Evolutionary conservation across 768 basidiomycete genomes (phyloP), one percentile per base, ranked within the genome.

Genomic region (Amanita inopinata): DNA sequence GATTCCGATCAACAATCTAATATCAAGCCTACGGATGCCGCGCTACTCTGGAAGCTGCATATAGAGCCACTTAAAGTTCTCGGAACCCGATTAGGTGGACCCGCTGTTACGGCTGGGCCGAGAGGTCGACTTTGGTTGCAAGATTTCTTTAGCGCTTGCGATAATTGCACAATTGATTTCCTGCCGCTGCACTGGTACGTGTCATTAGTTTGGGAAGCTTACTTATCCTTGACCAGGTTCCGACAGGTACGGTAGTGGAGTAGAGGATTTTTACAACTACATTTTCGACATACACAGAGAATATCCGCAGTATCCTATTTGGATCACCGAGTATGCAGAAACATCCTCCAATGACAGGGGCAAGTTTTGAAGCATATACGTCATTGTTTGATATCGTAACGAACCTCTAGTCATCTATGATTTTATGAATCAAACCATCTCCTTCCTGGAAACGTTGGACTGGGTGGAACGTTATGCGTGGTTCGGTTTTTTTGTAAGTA

Each of bases 311-410:
- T 57, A 59, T 20, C 70, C 76, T 2, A 60, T 80, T 12, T 83
- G 80, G 80, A 66, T 83, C 4, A 80, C 79, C 3, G 80, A 80
- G 49, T 80, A 64, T 55, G 76, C 74, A 0, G 74, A 75, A 43
- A 75, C 70, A 34, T 71, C 72, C 24, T 55, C 60, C 33, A 71
- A 70, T 51, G 57, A 60, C 36, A 59, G 59, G 33, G 67, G 69
- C 66, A 34, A 39, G n/a, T n/a, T n/a, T 28, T n/a, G 7, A 28
- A 6, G 60, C 33, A 3, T 11, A 20, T 35, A 12, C 30, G 3
- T 6, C 5, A 22, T 17, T 37, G 38, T 35, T 18, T 8, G 12
- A 17, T 22, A 14, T 17, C 28, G n/a, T 17, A 27, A 19, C 36
- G 19, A 11, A 31, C n/a, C 22, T 31, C 36, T 60, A 60, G 73